A percentile compares a stretch with the other conserved stretches of the same genome.
These are phyloP conservation scores for Linnemannia elongata DNA, from an alignment of 192 early-diverging fungal genomes.

Conservation along the genomic window DNA sequence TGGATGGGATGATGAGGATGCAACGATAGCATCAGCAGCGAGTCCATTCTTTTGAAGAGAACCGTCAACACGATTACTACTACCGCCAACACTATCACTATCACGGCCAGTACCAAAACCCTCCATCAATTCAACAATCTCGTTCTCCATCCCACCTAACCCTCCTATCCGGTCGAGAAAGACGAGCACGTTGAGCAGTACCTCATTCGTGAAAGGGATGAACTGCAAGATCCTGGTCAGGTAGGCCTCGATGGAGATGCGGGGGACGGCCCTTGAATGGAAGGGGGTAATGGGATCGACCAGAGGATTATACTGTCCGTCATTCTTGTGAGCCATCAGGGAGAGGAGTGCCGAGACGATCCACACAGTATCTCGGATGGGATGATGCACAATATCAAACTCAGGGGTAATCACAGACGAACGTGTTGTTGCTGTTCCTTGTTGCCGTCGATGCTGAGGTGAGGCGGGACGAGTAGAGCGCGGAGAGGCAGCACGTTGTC, in stretches of 20 bases:
- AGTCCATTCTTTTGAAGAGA: neutral
- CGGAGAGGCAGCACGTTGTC: neutral
- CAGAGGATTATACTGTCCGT: conserved; percentile 45
- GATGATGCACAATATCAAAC: conserved; percentile 61
- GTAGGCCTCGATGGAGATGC: conserved; percentile 75
- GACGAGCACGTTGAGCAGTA: conserved; percentile 74
- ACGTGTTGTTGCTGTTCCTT: neutral
- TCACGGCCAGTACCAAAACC: neutral
- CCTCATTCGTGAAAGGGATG: conserved; percentile 78
- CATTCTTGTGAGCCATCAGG: conserved; percentile 60
- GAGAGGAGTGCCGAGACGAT: conserved; percentile 65
- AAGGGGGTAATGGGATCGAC: conserved; percentile 70
- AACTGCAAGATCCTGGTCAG: conserved; percentile 75
- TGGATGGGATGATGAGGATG: neutral
- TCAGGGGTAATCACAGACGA: conserved; percentile 5
- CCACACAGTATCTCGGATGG: conserved; percentile 57
- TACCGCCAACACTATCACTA: neutral
- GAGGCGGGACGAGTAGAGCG: neutral
- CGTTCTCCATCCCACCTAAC: conserved; percentile 41
- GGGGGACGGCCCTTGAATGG: conserved; percentile 76
- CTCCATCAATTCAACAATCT: neutral
- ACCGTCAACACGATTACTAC: neutral
- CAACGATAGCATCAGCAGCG: neutral
- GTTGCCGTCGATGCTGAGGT: neutral
- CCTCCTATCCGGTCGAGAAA: conserved; percentile 79